Evolutionary conservation across 371 early-diverging fungal species (phyloP).

Genomic region (Mucor racemosus): DNA sequence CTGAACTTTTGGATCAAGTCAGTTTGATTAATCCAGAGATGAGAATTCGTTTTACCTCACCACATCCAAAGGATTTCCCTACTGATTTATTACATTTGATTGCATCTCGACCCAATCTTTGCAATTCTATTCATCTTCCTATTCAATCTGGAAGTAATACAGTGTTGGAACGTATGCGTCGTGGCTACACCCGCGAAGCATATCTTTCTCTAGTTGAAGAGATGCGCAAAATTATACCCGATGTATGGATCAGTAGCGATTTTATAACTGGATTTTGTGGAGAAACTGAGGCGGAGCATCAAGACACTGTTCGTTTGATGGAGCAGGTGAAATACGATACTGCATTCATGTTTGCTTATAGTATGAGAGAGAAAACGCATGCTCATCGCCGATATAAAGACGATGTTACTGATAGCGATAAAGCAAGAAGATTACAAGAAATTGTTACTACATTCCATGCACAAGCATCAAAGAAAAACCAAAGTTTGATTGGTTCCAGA

Average conservation of each 20-base stretch:
- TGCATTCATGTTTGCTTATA: slow-evolving; percentile 86
- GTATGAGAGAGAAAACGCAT: slow-evolving; percentile 79
- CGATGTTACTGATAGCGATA: slow-evolving; percentile 69
- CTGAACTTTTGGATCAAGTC: slow-evolving; percentile 75
- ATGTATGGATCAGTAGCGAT: slow-evolving; percentile 77
- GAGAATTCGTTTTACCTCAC: slow-evolving; percentile 81
- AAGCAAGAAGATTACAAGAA: slow-evolving; percentile 65
- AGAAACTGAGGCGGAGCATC: slow-evolving; percentile 79
- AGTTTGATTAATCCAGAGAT: slow-evolving; percentile 76
- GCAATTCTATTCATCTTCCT: slow-evolving; percentile 79
- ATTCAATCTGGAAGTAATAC: slow-evolving; percentile 76
- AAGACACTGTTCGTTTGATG: slow-evolving; percentile 74
- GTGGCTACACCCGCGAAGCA: slow-evolving; percentile 80
- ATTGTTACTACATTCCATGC: slow-evolving; percentile 71
- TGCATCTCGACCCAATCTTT: slow-evolving; percentile 69
- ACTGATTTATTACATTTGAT: slow-evolving; percentile 72
- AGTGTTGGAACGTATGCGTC: slow-evolving; percentile 74
- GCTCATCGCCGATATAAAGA: slow-evolving; percentile 73
- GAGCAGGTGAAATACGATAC: slow-evolving; percentile 72
- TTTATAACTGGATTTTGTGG: slow-evolving; percentile 84
- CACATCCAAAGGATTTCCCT: slow-evolving; percentile 86
- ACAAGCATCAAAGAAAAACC: slow-evolving; percentile 59
- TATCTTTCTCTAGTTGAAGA: slow-evolving; percentile 70
- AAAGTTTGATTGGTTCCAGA: slow-evolving; percentile 53
- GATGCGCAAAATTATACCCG: slow-evolving; percentile 70